Evolutionary conservation across 352 stramenopile genomes (phyloP).

Genomic region (Phytophthora vignae): DNA sequence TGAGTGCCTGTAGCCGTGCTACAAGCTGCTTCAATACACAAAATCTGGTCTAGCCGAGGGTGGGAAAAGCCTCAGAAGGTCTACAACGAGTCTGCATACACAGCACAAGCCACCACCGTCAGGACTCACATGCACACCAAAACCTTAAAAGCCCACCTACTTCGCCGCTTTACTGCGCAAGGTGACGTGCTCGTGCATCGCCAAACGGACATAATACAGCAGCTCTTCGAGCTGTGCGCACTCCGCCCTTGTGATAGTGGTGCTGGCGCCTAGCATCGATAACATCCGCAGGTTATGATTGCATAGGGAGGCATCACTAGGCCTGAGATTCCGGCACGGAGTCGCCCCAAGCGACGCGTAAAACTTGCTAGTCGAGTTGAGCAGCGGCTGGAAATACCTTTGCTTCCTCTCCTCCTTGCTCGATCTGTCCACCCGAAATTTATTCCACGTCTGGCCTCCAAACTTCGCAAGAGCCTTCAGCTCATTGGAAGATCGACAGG

Average conservation of each 20-base stretch:
- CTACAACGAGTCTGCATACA: too few relatives aligned
- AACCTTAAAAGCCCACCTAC: background rate
- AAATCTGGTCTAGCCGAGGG: too few relatives aligned
- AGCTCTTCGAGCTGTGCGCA: background rate
- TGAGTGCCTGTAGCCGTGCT: too few relatives aligned
- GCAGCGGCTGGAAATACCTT: background rate
- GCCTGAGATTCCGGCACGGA: background rate
- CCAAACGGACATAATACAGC: conserved; percentile 5
- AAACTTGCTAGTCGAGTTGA: background rate
- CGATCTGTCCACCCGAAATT: background rate
- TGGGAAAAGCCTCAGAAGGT: too few relatives aligned
- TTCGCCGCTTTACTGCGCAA: background rate
- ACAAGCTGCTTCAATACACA: too few relatives aligned
- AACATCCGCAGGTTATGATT: background rate
- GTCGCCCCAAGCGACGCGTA: background rate
- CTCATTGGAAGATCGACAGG: background rate
- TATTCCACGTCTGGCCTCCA: background rate
- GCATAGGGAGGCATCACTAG: background rate
- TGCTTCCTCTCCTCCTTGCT: background rate
- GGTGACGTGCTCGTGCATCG: background rate
- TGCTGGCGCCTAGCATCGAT: background rate
- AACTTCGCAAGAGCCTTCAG: background rate
- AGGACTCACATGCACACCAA: too few relatives aligned
- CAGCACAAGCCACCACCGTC: too few relatives aligned
- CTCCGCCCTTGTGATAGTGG: background rate